Evolutionary conservation across 495 filamentous ascomycete species (phyloP).

Genomic region (Jackrogersella multiformis): DNA sequence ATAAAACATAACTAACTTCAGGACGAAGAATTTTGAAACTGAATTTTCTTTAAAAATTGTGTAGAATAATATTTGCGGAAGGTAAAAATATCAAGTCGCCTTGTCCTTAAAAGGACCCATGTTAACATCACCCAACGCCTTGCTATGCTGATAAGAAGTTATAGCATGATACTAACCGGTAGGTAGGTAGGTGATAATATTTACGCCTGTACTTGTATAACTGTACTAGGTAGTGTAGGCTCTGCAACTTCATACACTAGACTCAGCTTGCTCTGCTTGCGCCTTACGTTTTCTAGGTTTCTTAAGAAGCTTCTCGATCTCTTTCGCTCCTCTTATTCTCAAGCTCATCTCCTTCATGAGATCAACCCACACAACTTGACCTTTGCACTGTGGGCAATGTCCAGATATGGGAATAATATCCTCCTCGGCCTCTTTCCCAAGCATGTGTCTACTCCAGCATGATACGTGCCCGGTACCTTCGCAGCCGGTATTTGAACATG

Average conservation of each 20-base stretch:
- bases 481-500: constrained; percentile 76
- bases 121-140: constrained; percentile 4
- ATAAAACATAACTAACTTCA: too few species aligned
- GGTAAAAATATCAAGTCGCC: too few species aligned
- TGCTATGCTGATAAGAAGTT: constrained; percentile 16
- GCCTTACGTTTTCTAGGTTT: constrained; percentile 52
- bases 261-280: constrained; percentile 36
- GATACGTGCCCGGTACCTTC: constrained; percentile 74
- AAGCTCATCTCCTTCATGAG: constrained; percentile 85
- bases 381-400: constrained; percentile 74
- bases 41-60: too few species aligned
- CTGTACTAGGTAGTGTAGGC: background rate
- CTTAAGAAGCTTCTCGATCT: constrained; percentile 71
- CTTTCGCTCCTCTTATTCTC: constrained; percentile 70
- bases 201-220: background rate
- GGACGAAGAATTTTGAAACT: too few species aligned
- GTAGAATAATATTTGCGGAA: too few species aligned
- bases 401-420: constrained; percentile 74
- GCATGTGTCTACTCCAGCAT: constrained; percentile 76
- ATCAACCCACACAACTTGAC: constrained; percentile 72
- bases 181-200: too few species aligned
- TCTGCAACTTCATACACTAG: background rate
- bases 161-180: too few species aligned
- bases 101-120: too few species aligned
- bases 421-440: constrained; percentile 56